Base-by-base conservation (phyloP, 2,329 filamentous ascomycete genomes). In the Alternaria incomplexa region DNA sequence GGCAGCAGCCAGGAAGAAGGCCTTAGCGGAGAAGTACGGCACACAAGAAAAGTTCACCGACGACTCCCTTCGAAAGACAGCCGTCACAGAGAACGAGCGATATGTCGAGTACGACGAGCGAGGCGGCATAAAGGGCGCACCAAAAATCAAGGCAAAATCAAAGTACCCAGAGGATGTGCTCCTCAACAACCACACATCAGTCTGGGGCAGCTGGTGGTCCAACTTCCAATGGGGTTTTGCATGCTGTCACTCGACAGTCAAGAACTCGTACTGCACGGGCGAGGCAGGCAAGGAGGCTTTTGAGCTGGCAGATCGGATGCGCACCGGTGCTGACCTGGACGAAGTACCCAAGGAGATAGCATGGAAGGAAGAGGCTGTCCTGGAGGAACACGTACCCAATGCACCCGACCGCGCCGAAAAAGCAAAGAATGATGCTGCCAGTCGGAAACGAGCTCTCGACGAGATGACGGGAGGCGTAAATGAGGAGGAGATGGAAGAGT, bases 181-280 rank as follows among this genome's bases (percentile, higher is more conserved):
- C 57, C 87, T 91, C 78, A 95, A 97, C 83, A 99, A 99, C 75
- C 96, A 99, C 81, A 93, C 89, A 4, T 90, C 91, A 0, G 90
- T 97, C 4, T 99, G 93, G 92, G 96, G 96, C 52, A 97, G 93
- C 74, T 99, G 96, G 96, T 99, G 96, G 96, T 88, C 89, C 56
- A 90, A 93, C 75, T 98, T 97, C 82, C 88, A 91, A 80, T 99
- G 96, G 96, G 96, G 96, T 1, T 99, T 97, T 80, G 88, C 92
- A 22, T 99, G 96, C 80, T 99, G 96, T 83, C 93, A 96, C 78
- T 97, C 93, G 0, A 90, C 89, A 22, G 88, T 97, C 66, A 97
- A 97, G 82, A 98, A 99, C 81, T 97, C 93, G 74, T 99, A 98
- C 76, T 99, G 96, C 80, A 98, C 95, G 0, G 96, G 96, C 25